These are phyloP conservation scores for Pyrenochaeta sp. DNA, from an alignment of 2,329 filamentous ascomycete genomes.

Conservation along the genomic window DNA sequence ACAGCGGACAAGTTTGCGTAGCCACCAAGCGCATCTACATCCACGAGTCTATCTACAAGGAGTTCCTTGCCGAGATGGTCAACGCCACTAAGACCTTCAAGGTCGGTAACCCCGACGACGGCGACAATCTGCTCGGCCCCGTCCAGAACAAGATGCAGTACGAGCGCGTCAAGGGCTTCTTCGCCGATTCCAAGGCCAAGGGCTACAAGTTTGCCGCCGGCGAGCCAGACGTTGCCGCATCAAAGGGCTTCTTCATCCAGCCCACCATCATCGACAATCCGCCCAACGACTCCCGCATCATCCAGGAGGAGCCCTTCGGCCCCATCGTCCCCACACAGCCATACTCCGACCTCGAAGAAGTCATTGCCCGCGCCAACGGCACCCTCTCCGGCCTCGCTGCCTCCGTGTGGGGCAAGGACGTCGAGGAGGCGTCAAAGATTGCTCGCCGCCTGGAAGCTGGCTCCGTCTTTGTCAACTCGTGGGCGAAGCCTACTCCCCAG, in stretches of 20 bases:
- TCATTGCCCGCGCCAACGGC: conserved; percentile 58
- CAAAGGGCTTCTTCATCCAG: conserved; percentile 64
- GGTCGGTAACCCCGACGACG: conserved; percentile 49
- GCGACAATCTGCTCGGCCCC: conserved; percentile 62
- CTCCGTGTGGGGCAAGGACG: conserved; percentile 56
- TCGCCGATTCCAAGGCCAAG: conserved; percentile 63
- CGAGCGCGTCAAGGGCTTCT: conserved; percentile 64
- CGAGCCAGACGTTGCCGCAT: conserved; percentile 38
- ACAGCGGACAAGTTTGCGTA: conserved; percentile 61
- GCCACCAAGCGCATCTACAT: conserved; percentile 49
- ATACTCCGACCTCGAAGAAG: conserved; percentile 66
- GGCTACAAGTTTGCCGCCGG: conserved; percentile 64
- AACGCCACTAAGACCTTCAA: conserved; percentile 55
- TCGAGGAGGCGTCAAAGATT: conserved; percentile 57
- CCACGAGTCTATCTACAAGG: conserved; percentile 49
- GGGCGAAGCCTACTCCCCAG: conserved; percentile 55
- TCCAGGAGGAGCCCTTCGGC: conserved; percentile 68
- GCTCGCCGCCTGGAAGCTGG: conserved; percentile 60
- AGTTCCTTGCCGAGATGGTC: conserved; percentile 51
- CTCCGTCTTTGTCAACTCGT: conserved; percentile 64
- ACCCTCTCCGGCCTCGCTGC: conserved; percentile 60
- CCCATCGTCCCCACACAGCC: conserved; percentile 70
- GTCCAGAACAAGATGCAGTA: conserved; percentile 72
- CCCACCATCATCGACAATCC: conserved; percentile 68
- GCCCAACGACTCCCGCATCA: conserved; percentile 63